Evolutionary conservation across 192 early-diverging fungal genomes (phyloP).

Genomic region (Haplosporangium gracile): DNA sequence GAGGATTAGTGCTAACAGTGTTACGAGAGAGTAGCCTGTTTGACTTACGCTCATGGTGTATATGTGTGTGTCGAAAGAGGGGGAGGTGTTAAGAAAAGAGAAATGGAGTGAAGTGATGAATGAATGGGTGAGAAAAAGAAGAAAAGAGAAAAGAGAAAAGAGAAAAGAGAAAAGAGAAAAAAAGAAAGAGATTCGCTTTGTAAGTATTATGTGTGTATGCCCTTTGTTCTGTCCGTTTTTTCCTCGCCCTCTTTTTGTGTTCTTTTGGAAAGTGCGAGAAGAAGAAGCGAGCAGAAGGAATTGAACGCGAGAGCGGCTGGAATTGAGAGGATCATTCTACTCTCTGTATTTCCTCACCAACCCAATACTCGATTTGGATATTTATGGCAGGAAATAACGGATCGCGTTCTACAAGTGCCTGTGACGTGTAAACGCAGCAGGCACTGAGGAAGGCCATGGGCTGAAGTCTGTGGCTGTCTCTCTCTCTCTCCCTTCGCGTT

Average conservation of each 20-base stretch:
- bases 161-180: background rate
- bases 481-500: background rate
- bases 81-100: background rate
- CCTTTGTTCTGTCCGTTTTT: background rate
- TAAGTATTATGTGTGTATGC: background rate
- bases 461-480: background rate
- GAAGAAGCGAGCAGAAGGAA: background rate
- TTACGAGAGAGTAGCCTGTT: background rate
- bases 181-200: background rate
- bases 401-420: background rate
- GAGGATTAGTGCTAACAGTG: background rate
- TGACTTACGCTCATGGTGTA: conserved; percentile 47
- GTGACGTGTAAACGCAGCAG: background rate
- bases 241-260: background rate
- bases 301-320: too few species aligned
- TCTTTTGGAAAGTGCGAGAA: conserved; percentile 2
- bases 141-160: background rate
- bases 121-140: conserved; percentile 5
- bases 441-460: background rate
- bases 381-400: background rate
- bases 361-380: background rate
- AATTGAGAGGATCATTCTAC: background rate
- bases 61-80: background rate
- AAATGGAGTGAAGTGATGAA: background rate
- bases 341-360: conserved; percentile 3